Conservation (phyloP, 2,329 filamentous ascomycete species). For the Cladophialophora yegresii region DNA sequence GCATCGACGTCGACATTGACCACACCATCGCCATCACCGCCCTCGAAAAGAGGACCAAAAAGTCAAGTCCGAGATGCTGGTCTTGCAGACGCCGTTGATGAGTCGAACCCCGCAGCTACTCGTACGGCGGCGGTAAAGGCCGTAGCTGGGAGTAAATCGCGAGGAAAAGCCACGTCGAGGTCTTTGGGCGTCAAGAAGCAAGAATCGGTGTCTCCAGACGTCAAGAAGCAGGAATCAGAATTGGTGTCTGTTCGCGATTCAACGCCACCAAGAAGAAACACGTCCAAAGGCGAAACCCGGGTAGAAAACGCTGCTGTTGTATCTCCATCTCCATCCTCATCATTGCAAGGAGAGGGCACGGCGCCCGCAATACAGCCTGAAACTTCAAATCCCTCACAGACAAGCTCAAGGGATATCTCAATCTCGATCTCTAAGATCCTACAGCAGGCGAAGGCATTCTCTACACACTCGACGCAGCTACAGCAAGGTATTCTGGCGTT, state of each 20-base stretch:
- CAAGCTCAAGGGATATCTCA: neutral
- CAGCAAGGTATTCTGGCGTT: slow-evolving; percentile 1
- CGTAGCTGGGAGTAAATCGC: neutral
- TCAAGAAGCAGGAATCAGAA: too few relatives aligned
- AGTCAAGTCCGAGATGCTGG: neutral
- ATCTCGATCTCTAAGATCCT: slow-evolving; percentile 18
- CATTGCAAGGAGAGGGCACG: neutral
- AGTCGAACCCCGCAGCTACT: neutral
- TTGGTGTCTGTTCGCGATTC: neutral
- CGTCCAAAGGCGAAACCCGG: neutral
- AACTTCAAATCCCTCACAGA: neutral
- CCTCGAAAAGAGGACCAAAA: neutral
- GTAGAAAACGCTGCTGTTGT: neutral
- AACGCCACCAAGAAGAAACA: neutral
- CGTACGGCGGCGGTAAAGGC: neutral
- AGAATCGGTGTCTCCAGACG: neutral
- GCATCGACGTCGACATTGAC: neutral
- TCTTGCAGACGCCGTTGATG: neutral
- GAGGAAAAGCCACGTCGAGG: neutral
- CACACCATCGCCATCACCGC: neutral
- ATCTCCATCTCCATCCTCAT: neutral
- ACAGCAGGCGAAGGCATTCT: slow-evolving; percentile 23
- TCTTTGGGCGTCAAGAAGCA: neutral
- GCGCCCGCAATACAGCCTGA: neutral
- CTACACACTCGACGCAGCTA: slow-evolving; percentile 13